These are phyloP conservation scores for Plasmodium chabaudi DNA, from an alignment of 169 alveolate species.

Conservation along the genomic window DNA sequence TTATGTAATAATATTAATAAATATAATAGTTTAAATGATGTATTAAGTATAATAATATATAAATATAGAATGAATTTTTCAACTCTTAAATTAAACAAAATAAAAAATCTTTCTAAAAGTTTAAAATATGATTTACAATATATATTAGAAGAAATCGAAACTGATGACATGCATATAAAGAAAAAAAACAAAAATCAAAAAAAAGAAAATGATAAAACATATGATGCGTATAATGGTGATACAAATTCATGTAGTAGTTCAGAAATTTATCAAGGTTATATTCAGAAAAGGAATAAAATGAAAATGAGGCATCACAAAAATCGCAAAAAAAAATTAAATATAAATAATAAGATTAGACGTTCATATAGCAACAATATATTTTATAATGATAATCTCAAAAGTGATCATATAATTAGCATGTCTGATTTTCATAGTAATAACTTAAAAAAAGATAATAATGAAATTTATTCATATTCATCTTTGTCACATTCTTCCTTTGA, in stretches of 20 bases:
- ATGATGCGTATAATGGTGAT: background rate
- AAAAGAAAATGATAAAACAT: background rate
- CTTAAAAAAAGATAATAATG: too few species aligned
- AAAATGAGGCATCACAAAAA: too few species aligned
- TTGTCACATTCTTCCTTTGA: too few species aligned
- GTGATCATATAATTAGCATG: too few species aligned
- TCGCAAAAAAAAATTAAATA: too few species aligned
- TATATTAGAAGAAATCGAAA: background rate
- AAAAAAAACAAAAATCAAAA: conserved; percentile 2
- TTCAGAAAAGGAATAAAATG: too few species aligned
- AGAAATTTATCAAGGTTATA: too few species aligned
- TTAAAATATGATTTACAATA: conserved; percentile 10
- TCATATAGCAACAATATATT: too few species aligned
- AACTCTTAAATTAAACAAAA: conserved; percentile 1
- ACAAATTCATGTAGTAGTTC: background rate
- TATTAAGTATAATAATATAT: conserved; percentile 37
- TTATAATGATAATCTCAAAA: too few species aligned
- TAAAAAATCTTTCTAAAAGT: conserved; percentile 17
- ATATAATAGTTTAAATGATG: conserved; percentile 24
- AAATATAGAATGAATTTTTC: conserved; percentile 44
- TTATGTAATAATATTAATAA: conserved; percentile 30
- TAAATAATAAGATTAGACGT: too few species aligned
- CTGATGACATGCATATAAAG: conserved; percentile 2
- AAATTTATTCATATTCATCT: too few species aligned
- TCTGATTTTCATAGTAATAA: too few species aligned